A percentile compares a stretch with the other conserved stretches of the same genome.
Conservation (phyloP, 2,329 filamentous ascomycete genomes). For the Diaporthe citrichinensis region DNA sequence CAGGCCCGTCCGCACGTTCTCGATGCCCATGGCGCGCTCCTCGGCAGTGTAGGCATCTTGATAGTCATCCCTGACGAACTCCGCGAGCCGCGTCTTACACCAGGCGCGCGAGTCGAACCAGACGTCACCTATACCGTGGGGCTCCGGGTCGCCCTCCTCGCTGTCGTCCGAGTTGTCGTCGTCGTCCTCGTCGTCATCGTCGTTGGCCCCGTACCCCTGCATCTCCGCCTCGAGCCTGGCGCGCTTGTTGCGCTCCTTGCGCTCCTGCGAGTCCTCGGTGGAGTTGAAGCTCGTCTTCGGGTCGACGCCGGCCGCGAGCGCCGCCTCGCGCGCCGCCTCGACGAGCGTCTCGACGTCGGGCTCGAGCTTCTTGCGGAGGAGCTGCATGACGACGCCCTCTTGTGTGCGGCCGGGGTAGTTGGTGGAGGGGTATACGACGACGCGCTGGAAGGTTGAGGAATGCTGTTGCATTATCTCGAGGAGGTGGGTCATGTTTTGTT, state of each 20-base stretch:
- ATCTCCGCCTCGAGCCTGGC: conserved; percentile 50
- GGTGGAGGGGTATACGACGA: conserved; percentile 82
- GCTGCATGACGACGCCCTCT: conserved; percentile 74
- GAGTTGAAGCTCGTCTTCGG: conserved; percentile 46
- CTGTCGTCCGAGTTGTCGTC: conserved; percentile 50
- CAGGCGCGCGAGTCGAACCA: conserved; percentile 54
- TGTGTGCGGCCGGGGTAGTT: conserved; percentile 80
- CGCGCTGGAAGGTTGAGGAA: conserved; percentile 75
- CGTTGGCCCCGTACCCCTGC: conserved; percentile 56
- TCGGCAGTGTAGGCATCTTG: conserved; percentile 79
- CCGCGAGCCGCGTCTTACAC: conserved; percentile 50
- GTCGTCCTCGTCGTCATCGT: conserved; percentile 46
- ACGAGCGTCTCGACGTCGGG: conserved; percentile 83
- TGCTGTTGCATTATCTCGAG: conserved; percentile 76
- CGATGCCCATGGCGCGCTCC: conserved; percentile 75
- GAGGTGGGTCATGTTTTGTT: conserved; percentile 77
- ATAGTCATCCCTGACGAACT: conserved; percentile 62
- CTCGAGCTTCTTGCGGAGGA: conserved; percentile 88
- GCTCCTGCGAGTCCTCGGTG: conserved; percentile 68
- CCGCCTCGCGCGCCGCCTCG: conserved; percentile 69
- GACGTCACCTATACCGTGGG: conserved; percentile 52
- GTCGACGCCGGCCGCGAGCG: conserved; percentile 51
- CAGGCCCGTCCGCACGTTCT: conserved; percentile 81
- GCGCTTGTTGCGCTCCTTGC: conserved; percentile 48
- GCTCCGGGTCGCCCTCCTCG: conserved; percentile 56